Evolutionary conservation across 768 basidiomycete species (phyloP).

Genomic region (Lactifluus subvellereus): DNA sequence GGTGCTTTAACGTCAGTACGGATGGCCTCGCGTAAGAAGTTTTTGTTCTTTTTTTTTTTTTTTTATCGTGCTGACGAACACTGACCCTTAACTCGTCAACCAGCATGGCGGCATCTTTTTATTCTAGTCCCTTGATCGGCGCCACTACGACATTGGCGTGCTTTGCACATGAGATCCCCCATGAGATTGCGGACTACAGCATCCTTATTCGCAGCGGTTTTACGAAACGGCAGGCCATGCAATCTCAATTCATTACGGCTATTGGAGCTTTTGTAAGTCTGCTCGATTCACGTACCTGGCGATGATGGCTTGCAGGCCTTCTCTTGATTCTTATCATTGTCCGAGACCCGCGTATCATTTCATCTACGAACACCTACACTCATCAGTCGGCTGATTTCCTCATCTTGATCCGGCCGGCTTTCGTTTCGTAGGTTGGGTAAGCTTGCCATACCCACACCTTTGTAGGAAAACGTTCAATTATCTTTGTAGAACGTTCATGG

Average conservation of each 20-base stretch:
- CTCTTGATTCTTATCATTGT: constrained; percentile 26
- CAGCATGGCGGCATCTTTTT: constrained; percentile 95
- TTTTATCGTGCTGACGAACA: constrained; percentile 12
- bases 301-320: constrained; percentile 19
- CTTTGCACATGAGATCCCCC: constrained; percentile 92
- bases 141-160: constrained; percentile 94
- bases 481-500: constrained; percentile 70
- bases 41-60: constrained; percentile 9
- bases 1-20: constrained; percentile 48
- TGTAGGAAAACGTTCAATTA: background rate
- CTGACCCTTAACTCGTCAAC: constrained; percentile 1
- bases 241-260: constrained; percentile 87
- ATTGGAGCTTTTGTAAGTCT: constrained; percentile 82
- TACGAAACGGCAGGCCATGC: constrained; percentile 88
- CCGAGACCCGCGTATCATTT: constrained; percentile 16
- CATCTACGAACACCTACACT: background rate
- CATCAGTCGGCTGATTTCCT: background rate
- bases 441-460: background rate
- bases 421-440: constrained; percentile 28
- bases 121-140: constrained; percentile 89
- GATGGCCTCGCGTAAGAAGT: constrained; percentile 79
- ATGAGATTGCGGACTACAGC: constrained; percentile 97
- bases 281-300: constrained; percentile 21
- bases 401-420: constrained; percentile 10
- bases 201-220: constrained; percentile 87